Evolutionary conservation across 1,284 basidiomycete species (phyloP).

Genomic region (Trametes hirsuta): DNA sequence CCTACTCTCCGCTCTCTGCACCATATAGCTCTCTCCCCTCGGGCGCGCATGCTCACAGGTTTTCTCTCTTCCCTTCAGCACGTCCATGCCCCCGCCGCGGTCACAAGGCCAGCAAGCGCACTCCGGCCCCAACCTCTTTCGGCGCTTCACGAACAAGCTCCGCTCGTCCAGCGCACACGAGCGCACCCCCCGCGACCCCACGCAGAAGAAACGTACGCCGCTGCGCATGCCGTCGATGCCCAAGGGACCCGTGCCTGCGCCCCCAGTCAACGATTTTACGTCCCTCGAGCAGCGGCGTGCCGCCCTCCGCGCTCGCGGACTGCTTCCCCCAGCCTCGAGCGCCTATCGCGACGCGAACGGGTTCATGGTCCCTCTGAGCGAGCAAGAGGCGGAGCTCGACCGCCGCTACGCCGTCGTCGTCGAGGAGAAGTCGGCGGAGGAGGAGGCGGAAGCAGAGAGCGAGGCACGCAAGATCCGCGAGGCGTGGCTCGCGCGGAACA

Average conservation of each 20-base stretch:
- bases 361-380: constrained; percentile 32
- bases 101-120: neutral
- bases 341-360: constrained; percentile 26
- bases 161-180: constrained; percentile 12
- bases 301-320: constrained; percentile 36
- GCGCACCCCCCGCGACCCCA: neutral
- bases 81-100: constrained; percentile 11
- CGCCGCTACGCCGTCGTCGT: constrained; percentile 29
- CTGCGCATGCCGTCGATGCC: constrained; percentile 27
- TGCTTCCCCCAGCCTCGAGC: constrained; percentile 26
- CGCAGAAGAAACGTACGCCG: constrained; percentile 7
- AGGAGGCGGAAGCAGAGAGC: constrained; percentile 19
- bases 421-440: constrained; percentile 9
- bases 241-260: constrained; percentile 21
- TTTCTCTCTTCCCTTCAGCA: constrained; percentile 5
- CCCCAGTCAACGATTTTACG: constrained; percentile 30
- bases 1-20: neutral
- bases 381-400: constrained; percentile 38
- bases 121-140: constrained; percentile 15
- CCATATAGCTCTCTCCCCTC: constrained; percentile 2
- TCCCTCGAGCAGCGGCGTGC: constrained; percentile 34
- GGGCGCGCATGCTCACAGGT: neutral
- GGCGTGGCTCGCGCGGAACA: constrained; percentile 34
- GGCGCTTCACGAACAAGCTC: constrained; percentile 25
- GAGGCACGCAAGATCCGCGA: constrained; percentile 36